phyloP scores from a whole-genome alignment of 2,329 filamentous ascomycete genomes.

The Eutypa lata region DNA sequence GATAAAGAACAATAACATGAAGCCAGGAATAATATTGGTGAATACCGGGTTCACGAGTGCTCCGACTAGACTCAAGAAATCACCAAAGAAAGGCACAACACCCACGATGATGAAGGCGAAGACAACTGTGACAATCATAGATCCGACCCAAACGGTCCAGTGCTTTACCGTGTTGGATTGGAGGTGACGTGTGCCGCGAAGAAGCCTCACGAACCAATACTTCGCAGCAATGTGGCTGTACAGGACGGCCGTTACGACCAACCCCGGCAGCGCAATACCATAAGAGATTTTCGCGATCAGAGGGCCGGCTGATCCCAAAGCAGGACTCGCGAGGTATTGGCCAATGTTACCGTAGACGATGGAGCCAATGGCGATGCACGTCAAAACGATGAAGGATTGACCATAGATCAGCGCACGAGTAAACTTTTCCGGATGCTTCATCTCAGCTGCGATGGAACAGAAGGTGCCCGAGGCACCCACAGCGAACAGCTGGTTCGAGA shows the following conservation, averaged over 20 bases:
- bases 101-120: conserved; percentile 27
- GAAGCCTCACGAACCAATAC: conserved; percentile 27
- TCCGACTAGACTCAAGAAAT: conserved; percentile 26
- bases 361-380: conserved; percentile 29
- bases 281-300: conserved; percentile 9
- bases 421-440: conserved; percentile 28
- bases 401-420: conserved; percentile 24
- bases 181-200: conserved; percentile 28
- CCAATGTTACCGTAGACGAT: conserved; percentile 8
- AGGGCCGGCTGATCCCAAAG: conserved; percentile 10
- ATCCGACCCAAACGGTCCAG: conserved; percentile 29
- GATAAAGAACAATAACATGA: conserved; percentile 17
- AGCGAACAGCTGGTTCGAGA: conserved; percentile 33
- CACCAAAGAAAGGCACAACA: conserved; percentile 26
- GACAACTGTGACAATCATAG: conserved; percentile 19
- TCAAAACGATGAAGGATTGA: conserved; percentile 25
- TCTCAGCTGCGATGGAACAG: conserved; percentile 31
- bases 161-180: conserved; percentile 22
- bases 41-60: background rate
- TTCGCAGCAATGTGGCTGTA: conserved; percentile 17
- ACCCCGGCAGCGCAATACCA: conserved; percentile 8
- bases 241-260: background rate
- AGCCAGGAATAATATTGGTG: conserved; percentile 21
- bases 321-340: conserved; percentile 8
- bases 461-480: conserved; percentile 34